A percentile compares a stretch with the other conserved stretches of the same genome.
phyloP scores from a whole-genome alignment of 805 yeast species.

The Candida schatavii region DNA sequence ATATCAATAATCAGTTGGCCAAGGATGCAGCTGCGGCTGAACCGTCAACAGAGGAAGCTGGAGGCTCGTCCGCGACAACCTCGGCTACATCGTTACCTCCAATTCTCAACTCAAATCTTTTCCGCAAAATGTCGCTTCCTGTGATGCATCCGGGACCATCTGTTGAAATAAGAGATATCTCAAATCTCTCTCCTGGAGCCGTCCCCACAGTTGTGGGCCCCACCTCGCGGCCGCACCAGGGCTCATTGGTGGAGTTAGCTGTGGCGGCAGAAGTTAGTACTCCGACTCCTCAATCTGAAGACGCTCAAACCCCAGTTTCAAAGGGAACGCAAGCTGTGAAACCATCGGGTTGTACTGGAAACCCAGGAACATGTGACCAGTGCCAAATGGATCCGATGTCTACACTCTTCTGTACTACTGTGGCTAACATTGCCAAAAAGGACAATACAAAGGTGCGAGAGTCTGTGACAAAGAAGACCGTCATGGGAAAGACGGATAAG shows the following conservation, averaged over 20 bases:
- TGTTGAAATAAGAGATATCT: slow-evolving; percentile 46
- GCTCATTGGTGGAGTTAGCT: slow-evolving; percentile 3
- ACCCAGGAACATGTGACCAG: slow-evolving; percentile 83
- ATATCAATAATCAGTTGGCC: slow-evolving; percentile 26
- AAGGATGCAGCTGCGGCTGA: slow-evolving; percentile 9
- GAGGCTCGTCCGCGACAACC: slow-evolving; percentile 32
- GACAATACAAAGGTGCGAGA: slow-evolving; percentile 12
- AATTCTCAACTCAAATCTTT: slow-evolving; percentile 22
- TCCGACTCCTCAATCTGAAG: slow-evolving; percentile 11
- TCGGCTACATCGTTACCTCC: slow-evolving; percentile 41
- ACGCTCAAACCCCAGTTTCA: slow-evolving; percentile 10
- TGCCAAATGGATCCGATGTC: slow-evolving; percentile 88
- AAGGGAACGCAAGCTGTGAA: no score
- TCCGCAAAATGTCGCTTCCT: slow-evolving; percentile 44
- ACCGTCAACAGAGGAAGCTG: slow-evolving; percentile 5
- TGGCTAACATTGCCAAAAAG: slow-evolving; percentile 52
- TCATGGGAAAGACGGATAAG: no score
- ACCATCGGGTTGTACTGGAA: slow-evolving; percentile 66
- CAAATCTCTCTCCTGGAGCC: slow-evolving; percentile 38
- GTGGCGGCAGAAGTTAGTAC: slow-evolving; percentile 11
- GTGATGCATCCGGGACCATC: slow-evolving; percentile 67
- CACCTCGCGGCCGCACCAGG: slow-evolving; percentile 11
- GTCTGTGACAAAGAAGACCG: slow-evolving; percentile 2
- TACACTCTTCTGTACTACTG: slow-evolving; percentile 82
- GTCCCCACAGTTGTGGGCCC: slow-evolving; percentile 32